Evolutionary conservation across 83 land plant species (phyloP), one percentile per base, ranked within the genome.

Genomic region (Picea abies): DNA sequence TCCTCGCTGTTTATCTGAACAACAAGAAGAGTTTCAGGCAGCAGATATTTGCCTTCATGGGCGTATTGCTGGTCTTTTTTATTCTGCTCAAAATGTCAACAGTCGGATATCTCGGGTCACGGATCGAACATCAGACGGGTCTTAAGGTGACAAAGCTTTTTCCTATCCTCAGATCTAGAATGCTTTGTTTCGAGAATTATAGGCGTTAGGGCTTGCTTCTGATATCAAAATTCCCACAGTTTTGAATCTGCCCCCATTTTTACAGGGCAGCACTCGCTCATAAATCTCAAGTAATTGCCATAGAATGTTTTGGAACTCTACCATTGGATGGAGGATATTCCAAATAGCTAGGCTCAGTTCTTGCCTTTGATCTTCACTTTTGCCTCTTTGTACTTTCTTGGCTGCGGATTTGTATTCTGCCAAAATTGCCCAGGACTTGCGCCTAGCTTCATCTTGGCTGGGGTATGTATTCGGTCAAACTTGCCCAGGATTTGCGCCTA

Each of bases 51-150:
- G 61, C 16, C 5, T 61, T 39, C 26, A 56, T 79, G 37, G 5
- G 26, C 4, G 5, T 62, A 11, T 22, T 79, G 67, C 0, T 79
- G 22, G 67, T 4, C 16, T 63, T 79, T 15, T 79, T 79, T 79
- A 37, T 63, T 10, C 7, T 62, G 16, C 23, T 79, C 6, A 79
- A 63, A 62, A 35, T 79, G 49, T 41, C 60, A 15, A 4, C 67
- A 29, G 17, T 62, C 4, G 80, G 80, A 35, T 79, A 39, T 63
- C 49, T 79, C 20, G 81, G 81, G 39, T 79, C 81, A 16, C 81
- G 32, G 26, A 79, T 79, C 81, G 81, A 79, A 35, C 67, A 79
- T 39, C 81, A 63, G 10, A 39, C 67, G 12, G 49, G 81, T 29
- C 20, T 37, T 20, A 62, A 79, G 81, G 81, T 79, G 16, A 0